Conservation (phyloP, 1,284 basidiomycete species). For the Fomitopsis betulina region DNA sequence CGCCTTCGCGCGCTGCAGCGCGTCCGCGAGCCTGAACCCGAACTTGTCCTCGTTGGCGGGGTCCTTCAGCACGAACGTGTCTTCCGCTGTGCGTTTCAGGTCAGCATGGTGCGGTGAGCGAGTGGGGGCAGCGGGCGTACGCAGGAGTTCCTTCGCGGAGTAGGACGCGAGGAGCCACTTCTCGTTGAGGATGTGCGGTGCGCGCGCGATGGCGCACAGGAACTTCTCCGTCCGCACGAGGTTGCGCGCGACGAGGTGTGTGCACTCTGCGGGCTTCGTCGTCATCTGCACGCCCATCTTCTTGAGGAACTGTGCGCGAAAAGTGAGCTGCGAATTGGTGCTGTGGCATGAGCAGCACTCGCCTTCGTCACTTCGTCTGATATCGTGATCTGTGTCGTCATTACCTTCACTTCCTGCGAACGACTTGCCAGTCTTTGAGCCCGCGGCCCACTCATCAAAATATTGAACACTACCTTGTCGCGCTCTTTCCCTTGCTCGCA, state of each 20-base stretch:
- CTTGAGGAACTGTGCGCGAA: conserved; percentile 41
- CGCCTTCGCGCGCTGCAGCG: conserved; percentile 51
- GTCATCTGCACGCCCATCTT: conserved; percentile 64
- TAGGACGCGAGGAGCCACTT: conserved; percentile 66
- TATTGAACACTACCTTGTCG: background rate
- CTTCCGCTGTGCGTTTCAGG: conserved; percentile 46
- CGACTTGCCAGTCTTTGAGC: background rate
- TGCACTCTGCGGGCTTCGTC: conserved; percentile 60
- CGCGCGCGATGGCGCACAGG: conserved; percentile 62
- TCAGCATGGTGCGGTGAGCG: background rate
- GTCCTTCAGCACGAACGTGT: conserved; percentile 56
- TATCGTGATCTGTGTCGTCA: conserved; percentile 59
- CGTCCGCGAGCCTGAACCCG: conserved; percentile 54
- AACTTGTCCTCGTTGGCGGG: conserved; percentile 58
- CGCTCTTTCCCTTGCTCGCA: background rate
- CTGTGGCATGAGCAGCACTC: conserved; percentile 11
- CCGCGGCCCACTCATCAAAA: background rate
- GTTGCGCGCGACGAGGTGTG: conserved; percentile 65
- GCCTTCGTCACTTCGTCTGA: conserved; percentile 54
- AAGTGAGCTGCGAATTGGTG: background rate
- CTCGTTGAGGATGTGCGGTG: conserved; percentile 56
- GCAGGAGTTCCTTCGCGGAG: conserved; percentile 49
- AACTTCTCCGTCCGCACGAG: conserved; percentile 83
- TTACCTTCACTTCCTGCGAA: conserved; percentile 33
- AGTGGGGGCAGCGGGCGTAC: conserved; percentile 37